Percentiles rank a stretch among this genome's conserved stretches.
Evolutionary conservation across 305 asterid species (phyloP).

Genomic region (Fraxinus floribunda): DNA sequence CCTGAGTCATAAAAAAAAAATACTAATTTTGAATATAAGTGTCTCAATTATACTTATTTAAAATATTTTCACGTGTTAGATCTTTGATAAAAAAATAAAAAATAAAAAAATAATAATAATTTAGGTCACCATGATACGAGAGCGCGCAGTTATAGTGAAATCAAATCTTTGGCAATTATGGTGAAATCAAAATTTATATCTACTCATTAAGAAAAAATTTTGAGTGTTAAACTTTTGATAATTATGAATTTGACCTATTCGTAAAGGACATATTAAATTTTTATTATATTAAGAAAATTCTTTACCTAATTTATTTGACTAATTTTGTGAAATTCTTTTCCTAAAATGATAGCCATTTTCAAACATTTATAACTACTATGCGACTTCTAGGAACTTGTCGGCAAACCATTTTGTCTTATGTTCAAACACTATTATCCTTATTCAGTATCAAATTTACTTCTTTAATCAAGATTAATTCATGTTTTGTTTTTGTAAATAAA

Average conservation of each 20-base stretch:
- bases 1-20: too few relatives aligned
- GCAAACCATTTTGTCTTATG: conserved; percentile 21
- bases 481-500: too few relatives aligned
- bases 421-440: not conserved
- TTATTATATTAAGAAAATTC: too few relatives aligned
- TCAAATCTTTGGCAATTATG: not conserved
- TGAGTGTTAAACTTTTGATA: not conserved
- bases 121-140: too few relatives aligned
- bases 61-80: too few relatives aligned
- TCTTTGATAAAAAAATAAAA: too few relatives aligned
- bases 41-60: too few relatives aligned
- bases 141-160: too few relatives aligned
- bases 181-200: not conserved
- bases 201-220: not conserved
- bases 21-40: too few relatives aligned
- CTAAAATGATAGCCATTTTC: not conserved
- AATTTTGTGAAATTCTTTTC: not conserved
- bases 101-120: too few relatives aligned
- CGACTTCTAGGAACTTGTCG: conserved; percentile 22
- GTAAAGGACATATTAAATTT: not conserved
- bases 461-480: too few relatives aligned
- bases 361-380: not conserved
- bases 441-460: too few relatives aligned
- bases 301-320: not conserved
- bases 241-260: not conserved